Evolutionary conservation across 2,329 filamentous ascomycete species (phyloP).

Genomic region (Chrysoporthe cubensis): DNA sequence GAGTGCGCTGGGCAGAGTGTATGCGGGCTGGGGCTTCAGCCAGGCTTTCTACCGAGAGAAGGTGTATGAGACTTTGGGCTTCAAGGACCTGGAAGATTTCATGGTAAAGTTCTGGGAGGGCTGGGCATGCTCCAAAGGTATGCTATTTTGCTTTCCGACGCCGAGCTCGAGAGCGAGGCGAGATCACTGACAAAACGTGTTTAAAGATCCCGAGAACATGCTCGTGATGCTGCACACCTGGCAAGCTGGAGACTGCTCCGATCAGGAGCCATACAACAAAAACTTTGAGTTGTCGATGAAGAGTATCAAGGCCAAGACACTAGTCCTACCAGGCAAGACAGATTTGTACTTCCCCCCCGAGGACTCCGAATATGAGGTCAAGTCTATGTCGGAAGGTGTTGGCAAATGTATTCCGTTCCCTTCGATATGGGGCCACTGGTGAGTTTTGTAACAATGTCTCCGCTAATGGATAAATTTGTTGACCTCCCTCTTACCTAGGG

Average conservation of each 20-base stretch:
- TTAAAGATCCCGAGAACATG: slow-evolving; percentile 41
- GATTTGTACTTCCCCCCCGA: slow-evolving; percentile 84
- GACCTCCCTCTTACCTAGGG: slow-evolving; percentile 39
- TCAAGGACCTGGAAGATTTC: slow-evolving; percentile 72
- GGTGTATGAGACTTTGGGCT: slow-evolving; percentile 69
- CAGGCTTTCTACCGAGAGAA: slow-evolving; percentile 77
- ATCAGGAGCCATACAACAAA: slow-evolving; percentile 69
- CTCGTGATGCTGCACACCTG: slow-evolving; percentile 67
- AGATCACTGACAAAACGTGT: not conserved
- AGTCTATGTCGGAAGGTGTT: slow-evolving; percentile 37
- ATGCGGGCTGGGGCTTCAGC: slow-evolving; percentile 81
- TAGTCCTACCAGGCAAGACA: slow-evolving; percentile 73
- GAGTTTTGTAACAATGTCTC: slow-evolving; percentile 19
- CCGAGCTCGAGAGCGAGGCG: not conserved
- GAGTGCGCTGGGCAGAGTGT: slow-evolving; percentile 74
- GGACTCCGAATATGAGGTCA: slow-evolving; percentile 75
- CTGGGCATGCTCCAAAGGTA: slow-evolving; percentile 55
- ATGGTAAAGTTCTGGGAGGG: slow-evolving; percentile 76
- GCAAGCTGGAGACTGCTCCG: slow-evolving; percentile 73
- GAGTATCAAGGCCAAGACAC: slow-evolving; percentile 70
- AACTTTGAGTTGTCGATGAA: slow-evolving; percentile 68
- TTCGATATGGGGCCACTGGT: slow-evolving; percentile 39
- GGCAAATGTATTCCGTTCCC: slow-evolving; percentile 36
- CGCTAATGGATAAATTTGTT: not conserved
- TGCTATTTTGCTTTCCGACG: no score